Percentiles rank a stretch among this genome's conserved stretches.
Evolutionary conservation across 2,329 filamentous ascomycete genomes (phyloP).

Genomic region (Venturia carpophila): DNA sequence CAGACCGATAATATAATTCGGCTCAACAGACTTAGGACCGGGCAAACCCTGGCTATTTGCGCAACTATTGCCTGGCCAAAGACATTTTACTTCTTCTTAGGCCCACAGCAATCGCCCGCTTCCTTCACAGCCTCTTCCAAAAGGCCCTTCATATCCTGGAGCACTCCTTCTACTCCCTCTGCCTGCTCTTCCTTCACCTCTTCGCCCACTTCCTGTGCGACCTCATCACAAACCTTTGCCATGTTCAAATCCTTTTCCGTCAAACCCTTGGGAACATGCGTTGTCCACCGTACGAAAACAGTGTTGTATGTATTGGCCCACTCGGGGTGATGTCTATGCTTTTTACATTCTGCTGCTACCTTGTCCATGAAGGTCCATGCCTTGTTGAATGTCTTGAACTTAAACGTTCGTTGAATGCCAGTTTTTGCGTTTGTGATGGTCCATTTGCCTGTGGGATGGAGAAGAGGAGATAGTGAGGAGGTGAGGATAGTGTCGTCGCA

Average conservation of each 20-base stretch:
- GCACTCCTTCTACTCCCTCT: not conserved
- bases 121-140: conserved; percentile 10
- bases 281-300: conserved; percentile 20
- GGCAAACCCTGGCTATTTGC: not conserved
- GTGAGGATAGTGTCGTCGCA: not conserved
- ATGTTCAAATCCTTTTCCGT: conserved; percentile 18
- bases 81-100: conserved; percentile 16
- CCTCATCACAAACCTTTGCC: conserved; percentile 18
- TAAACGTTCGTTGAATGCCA: conserved; percentile 15
- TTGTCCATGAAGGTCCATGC: conserved; percentile 19
- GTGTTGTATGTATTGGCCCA: conserved; percentile 20
- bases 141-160: conserved; percentile 5
- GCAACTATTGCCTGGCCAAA: not conserved
- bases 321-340: conserved; percentile 19
- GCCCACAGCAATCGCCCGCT: conserved; percentile 18
- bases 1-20: too few species aligned
- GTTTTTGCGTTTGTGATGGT: not conserved
- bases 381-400: conserved; percentile 20
- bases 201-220: conserved; percentile 16
- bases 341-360: conserved; percentile 16
- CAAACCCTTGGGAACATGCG: conserved; percentile 18
- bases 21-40: too few species aligned
- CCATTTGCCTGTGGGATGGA: conserved; percentile 9
- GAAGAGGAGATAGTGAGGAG: not conserved
- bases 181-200: conserved; percentile 5